These are phyloP conservation scores for Xylaria sp. DNA, from an alignment of 2,329 filamentous ascomycete species.

Conservation along the genomic window DNA sequence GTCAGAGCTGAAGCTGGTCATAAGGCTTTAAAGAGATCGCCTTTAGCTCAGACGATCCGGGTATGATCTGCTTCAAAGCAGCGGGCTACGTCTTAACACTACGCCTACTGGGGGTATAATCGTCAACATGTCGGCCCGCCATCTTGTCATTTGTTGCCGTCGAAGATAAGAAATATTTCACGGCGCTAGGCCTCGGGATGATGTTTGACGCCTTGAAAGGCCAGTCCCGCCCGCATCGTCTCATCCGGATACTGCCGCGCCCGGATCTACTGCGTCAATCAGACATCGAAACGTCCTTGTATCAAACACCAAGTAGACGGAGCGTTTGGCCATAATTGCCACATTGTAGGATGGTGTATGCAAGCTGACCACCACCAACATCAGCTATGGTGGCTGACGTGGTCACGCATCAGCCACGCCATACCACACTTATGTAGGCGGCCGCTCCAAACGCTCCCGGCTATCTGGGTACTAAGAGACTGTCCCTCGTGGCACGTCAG, in stretches of 20 bases:
- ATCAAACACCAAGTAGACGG: neutral
- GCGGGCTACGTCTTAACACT: conserved; percentile 1
- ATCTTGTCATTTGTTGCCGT: neutral
- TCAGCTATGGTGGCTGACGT: conserved; percentile 30
- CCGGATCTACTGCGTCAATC: neutral
- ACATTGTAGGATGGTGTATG: conserved; percentile 3
- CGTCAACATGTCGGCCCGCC: conserved; percentile 7
- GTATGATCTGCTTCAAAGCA: conserved; percentile 29
- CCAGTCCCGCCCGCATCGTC: conserved; percentile 5
- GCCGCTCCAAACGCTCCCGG: conserved; percentile 19
- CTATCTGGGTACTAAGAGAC: conserved; percentile 19
- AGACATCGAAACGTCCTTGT: neutral
- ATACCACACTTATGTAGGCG: neutral
- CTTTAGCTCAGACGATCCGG: conserved; percentile 22
- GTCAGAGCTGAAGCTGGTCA: conserved; percentile 16
- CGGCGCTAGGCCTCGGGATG: neutral
- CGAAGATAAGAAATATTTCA: neutral
- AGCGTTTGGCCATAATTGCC: neutral
- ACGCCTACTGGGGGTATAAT: neutral
- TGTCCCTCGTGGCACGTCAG: conserved; percentile 13
- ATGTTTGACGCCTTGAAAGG: neutral
- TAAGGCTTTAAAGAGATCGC: conserved; percentile 22
- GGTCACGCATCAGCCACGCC: conserved; percentile 23
- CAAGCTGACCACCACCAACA: conserved; percentile 25
- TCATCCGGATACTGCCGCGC: conserved; percentile 8